Conservation (phyloP, 345 rosid genomes). For the Gossypium thurberi region DNA sequence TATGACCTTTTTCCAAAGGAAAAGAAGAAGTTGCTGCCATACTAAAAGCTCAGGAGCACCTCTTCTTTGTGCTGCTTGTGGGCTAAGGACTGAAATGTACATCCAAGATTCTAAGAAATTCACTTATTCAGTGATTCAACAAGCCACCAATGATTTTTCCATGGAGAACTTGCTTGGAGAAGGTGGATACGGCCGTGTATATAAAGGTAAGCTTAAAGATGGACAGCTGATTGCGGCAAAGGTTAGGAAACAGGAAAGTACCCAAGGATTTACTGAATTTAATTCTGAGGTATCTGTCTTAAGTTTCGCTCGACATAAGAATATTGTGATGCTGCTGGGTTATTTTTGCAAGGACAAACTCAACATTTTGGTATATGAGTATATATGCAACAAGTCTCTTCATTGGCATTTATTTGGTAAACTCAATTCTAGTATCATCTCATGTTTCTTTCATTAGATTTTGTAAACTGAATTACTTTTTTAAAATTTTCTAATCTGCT, state of each 20-base stretch:
- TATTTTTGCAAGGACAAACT: conserved; percentile 56
- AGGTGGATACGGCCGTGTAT: conserved; percentile 60
- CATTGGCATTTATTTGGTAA: conserved; percentile 57
- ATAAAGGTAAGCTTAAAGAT: conserved; percentile 46
- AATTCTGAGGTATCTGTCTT: conserved; percentile 46
- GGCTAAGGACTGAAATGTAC: conserved; percentile 39
- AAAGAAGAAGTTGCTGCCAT: conserved; percentile 5
- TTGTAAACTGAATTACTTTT: too few relatives aligned
- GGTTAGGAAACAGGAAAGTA: conserved; percentile 51
- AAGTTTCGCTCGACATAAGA: conserved; percentile 61
- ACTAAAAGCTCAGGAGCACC: conserved; percentile 32
- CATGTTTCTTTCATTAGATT: neutral
- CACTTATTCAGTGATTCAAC: conserved; percentile 43
- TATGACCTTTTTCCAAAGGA: conserved; percentile 15
- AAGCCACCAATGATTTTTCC: conserved; percentile 44
- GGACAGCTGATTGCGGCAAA: conserved; percentile 58
- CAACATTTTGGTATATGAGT: conserved; percentile 61
- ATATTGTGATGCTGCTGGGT: conserved; percentile 64
- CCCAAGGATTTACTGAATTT: conserved; percentile 51
- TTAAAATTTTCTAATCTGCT: too few relatives aligned
- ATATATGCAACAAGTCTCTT: conserved; percentile 60
- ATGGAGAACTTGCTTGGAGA: conserved; percentile 47
- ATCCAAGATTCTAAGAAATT: conserved; percentile 40
- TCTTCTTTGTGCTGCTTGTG: conserved; percentile 50
- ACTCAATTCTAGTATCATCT: neutral